Conservation (phyloP, 768 basidiomycete species). For the Hemileccinum rubropunctum region DNA sequence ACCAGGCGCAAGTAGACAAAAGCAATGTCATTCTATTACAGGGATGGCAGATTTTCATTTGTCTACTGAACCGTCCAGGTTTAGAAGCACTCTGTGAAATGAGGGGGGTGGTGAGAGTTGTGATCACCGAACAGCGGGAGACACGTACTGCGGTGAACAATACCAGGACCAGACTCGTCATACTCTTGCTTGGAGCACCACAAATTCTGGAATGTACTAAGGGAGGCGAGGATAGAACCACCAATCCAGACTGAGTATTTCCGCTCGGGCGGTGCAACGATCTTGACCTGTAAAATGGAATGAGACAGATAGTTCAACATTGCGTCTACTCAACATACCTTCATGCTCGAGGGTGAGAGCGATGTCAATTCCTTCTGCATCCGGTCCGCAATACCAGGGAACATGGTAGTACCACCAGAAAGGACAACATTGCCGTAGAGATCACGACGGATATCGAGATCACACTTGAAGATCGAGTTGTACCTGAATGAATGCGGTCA, state of each 20-base stretch:
- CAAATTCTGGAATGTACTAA: constrained; percentile 95
- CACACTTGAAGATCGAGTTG: constrained; percentile 66
- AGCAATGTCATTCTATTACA: constrained; percentile 27
- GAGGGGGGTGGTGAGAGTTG: not conserved
- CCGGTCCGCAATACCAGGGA: constrained; percentile 93
- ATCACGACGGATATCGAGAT: constrained; percentile 57
- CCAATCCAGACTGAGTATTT: constrained; percentile 97
- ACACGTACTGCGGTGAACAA: constrained; percentile 72
- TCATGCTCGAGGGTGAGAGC: constrained; percentile 81
- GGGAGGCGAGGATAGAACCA: constrained; percentile 81
- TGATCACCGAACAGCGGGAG: not conserved
- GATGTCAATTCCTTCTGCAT: constrained; percentile 93
- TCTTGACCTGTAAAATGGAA: constrained; percentile 60
- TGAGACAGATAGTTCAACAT: not conserved
- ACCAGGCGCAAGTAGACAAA: constrained; percentile 7
- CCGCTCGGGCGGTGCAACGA: constrained; percentile 89
- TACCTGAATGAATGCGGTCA: constrained; percentile 31
- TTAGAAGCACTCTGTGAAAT: constrained; percentile 26
- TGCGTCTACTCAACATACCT: constrained; percentile 40
- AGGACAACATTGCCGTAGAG: constrained; percentile 40
- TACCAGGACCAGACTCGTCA: constrained; percentile 79
- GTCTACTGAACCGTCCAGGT: constrained; percentile 17
- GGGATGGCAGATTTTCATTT: constrained; percentile 17
- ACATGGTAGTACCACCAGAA: constrained; percentile 90
- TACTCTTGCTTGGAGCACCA: constrained; percentile 95